phyloP scores from a whole-genome alignment of 2,329 filamentous ascomycete species.

The Dactylonectria estremocensis region DNA sequence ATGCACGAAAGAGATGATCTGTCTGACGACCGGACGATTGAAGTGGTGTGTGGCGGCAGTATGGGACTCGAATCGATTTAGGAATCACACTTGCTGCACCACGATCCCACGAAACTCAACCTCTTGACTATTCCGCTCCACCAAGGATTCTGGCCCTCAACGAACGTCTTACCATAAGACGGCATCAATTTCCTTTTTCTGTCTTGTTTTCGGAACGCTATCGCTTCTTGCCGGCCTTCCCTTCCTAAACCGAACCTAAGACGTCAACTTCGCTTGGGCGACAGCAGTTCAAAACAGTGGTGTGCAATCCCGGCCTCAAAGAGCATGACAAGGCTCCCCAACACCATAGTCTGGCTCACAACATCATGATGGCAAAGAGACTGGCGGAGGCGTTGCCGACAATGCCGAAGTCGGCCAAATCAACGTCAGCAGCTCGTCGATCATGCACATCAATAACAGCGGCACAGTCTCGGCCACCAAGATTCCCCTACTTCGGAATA shows the following conservation, averaged over 20 bases:
- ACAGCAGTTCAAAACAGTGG: background rate
- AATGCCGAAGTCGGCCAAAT: background rate
- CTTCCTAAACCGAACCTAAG: background rate
- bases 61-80: too few relatives aligned
- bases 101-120: too few relatives aligned
- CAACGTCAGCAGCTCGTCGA: background rate
- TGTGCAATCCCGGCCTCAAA: slow-evolving; percentile 6
- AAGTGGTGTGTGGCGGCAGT: too few relatives aligned
- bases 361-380: background rate
- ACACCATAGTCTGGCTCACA: too few relatives aligned
- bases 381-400: background rate
- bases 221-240: background rate
- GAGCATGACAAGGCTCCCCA: too few relatives aligned
- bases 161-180: too few relatives aligned
- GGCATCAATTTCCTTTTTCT: background rate
- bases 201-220: background rate
- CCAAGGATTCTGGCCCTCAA: too few relatives aligned
- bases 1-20: too few relatives aligned
- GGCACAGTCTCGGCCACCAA: background rate
- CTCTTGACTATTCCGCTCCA: too few relatives aligned
- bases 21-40: too few relatives aligned
- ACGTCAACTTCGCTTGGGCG: background rate
- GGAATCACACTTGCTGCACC: too few relatives aligned
- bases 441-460: background rate
- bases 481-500: background rate